phyloP scores from a whole-genome alignment of 768 basidiomycete genomes.

The Hypsizygus marmoreus region DNA sequence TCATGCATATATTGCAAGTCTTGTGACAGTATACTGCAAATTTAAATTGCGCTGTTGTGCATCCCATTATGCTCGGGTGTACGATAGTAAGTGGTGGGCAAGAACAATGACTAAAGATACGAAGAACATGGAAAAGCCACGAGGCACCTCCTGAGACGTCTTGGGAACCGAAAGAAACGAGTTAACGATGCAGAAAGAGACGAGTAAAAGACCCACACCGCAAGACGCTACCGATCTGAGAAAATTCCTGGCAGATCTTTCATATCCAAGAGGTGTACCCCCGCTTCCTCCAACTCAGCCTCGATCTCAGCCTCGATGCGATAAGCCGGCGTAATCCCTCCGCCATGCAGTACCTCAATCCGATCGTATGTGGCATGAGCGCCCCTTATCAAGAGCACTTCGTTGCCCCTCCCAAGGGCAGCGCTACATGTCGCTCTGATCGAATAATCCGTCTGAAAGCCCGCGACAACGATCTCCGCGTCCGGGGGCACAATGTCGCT shows the following conservation, averaged over 20 bases:
- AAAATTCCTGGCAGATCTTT: conserved; percentile 62
- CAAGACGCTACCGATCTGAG: conserved; percentile 42
- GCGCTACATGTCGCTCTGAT: conserved; percentile 61
- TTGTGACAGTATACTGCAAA: too few species aligned
- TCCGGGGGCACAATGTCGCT: conserved; percentile 48
- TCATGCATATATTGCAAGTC: too few species aligned
- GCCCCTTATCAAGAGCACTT: conserved; percentile 61
- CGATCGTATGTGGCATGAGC: conserved; percentile 73
- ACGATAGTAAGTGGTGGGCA: too few species aligned
- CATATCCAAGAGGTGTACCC: conserved; percentile 67
- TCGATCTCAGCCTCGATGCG: conserved; percentile 63
- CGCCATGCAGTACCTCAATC: conserved; percentile 61
- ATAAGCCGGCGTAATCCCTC: conserved; percentile 51
- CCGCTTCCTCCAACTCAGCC: conserved; percentile 68
- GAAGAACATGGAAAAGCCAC: too few species aligned
- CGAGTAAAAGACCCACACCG: not conserved
- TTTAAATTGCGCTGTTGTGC: too few species aligned
- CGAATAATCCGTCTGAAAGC: conserved; percentile 70
- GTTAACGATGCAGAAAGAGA: too few species aligned
- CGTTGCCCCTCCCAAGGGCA: conserved; percentile 64
- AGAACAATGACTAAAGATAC: too few species aligned
- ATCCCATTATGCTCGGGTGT: too few species aligned
- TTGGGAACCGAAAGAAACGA: too few species aligned
- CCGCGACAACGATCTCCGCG: conserved; percentile 66
- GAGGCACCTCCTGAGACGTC: too few species aligned